These are phyloP conservation scores for Phytophthora meadii DNA, from an alignment of 352 stramenopile genomes.

Conservation along the genomic window DNA sequence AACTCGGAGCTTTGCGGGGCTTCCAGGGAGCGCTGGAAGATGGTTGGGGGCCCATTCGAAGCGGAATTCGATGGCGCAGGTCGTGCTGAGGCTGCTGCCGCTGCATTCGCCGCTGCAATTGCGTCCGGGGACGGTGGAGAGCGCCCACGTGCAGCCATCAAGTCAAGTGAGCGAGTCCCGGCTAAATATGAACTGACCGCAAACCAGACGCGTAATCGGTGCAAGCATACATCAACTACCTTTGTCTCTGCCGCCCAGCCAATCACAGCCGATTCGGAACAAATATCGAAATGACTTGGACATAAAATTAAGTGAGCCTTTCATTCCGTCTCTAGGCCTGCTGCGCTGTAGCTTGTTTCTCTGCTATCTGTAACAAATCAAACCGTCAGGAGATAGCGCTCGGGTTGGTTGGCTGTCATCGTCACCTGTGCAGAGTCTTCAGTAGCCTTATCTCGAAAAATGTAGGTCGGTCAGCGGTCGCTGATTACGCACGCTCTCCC, in stretches of 20 bases:
- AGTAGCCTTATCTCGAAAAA: neutral
- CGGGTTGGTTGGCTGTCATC: too few relatives aligned
- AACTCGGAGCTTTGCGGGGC: constrained; percentile 19
- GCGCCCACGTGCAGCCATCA: constrained; percentile 1
- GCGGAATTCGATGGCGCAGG: constrained; percentile 9
- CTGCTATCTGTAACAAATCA: too few relatives aligned
- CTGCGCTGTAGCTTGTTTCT: too few relatives aligned
- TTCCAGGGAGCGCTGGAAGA: constrained; percentile 8
- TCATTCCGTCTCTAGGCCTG: too few relatives aligned
- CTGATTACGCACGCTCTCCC: neutral
- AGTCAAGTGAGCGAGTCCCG: neutral
- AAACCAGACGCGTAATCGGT: constrained; percentile 16
- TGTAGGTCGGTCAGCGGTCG: neutral
- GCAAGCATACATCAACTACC: constrained; percentile 10
- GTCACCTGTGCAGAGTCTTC: too few relatives aligned
- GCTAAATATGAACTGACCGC: constrained; percentile 23
- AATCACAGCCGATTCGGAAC: constrained; percentile 27
- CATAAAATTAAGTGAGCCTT: too few relatives aligned
- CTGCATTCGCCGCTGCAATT: constrained; percentile 37
- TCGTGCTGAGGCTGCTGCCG: constrained; percentile 18
- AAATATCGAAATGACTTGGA: neutral
- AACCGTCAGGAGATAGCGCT: too few relatives aligned
- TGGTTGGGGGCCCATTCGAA: constrained; percentile 4
- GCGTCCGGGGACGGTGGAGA: constrained; percentile 27
- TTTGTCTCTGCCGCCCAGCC: constrained; percentile 14